These are phyloP conservation scores for Dunaliella sp. DNA, from an alignment of 139 green algal genomes.

Conservation along the genomic window DNA sequence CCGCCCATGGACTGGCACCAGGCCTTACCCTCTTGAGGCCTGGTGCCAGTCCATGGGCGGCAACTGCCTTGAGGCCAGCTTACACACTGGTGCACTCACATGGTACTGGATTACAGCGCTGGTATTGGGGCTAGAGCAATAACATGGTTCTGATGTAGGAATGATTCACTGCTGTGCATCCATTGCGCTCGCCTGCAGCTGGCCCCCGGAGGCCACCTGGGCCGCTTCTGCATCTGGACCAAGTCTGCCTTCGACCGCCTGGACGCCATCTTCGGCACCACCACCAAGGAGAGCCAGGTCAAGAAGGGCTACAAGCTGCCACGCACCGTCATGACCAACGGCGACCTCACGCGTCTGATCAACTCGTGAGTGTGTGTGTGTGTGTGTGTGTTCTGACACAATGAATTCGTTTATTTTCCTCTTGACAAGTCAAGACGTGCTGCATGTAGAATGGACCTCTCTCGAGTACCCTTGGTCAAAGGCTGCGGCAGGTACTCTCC, in stretches of 20 bases:
- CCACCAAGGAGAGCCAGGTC: slow-evolving; percentile 53
- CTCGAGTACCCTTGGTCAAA: neutral
- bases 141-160: too few relatives aligned
- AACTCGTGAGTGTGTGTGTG: slow-evolving; percentile 65
- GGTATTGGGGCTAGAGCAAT: too few relatives aligned
- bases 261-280: slow-evolving; percentile 75
- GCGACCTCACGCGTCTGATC: slow-evolving; percentile 93
- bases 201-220: slow-evolving; percentile 95
- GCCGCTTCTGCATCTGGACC: slow-evolving; percentile 98
- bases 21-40: too few relatives aligned
- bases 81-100: too few relatives aligned
- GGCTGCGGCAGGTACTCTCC: neutral
- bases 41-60: too few relatives aligned
- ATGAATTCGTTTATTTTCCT: too few relatives aligned
- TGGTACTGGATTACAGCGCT: too few relatives aligned
- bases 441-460: neutral
- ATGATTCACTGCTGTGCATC: too few relatives aligned
- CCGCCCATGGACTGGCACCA: too few relatives aligned
- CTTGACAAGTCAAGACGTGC: too few relatives aligned
- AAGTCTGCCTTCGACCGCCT: slow-evolving; percentile 93
- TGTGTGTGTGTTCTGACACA: too few relatives aligned
- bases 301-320: slow-evolving; percentile 98
- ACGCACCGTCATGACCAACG: slow-evolving; percentile 84
- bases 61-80: too few relatives aligned
- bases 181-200: slow-evolving; percentile 83